Base-by-base conservation (phyloP, 2,329 filamentous ascomycete species). In the Nannizzia gypsea region DNA sequence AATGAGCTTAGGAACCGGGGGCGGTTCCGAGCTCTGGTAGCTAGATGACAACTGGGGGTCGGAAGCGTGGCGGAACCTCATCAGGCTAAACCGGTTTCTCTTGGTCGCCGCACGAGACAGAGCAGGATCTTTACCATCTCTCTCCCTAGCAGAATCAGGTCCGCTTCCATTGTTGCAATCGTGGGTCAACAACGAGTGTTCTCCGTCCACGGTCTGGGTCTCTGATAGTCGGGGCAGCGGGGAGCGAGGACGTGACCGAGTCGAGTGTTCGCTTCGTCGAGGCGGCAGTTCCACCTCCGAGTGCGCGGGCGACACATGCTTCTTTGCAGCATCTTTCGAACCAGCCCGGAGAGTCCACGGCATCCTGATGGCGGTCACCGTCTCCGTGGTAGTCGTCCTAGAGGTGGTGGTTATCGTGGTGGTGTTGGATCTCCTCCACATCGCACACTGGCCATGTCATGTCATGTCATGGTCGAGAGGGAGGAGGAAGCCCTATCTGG, bases 61-160 rank as follows among this genome's bases (percentile, higher is more conserved):
- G 6, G 91, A 96, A 63, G 90, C 91, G 81, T 96, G 91, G 68
- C 90, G 88, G 72, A 93, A 90, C 69, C 87, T 86, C 75, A 96
- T 78, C 73, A 95, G 73, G 68, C 80, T 84, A 71, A 86, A 84
- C 60, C 82, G 77, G 65, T 80, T 74, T 50, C 71, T 58, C 54
- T 61, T 63, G 26, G 58, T 58, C 36, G 40, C 61, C 40, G 60
- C 56, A 24, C 57, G 61, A 42, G 54, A 26, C 42, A 59, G 15
- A 22, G 46, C 22, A 22, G 56, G 59, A 24, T 60, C 57, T 20
- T 20, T 52, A 22, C 6, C 44, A 13, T 52, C 26, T 6, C 28
- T 52, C 48, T 17, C 48, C 22, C 48, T 5, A 24, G 13, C 22
- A 17, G n/a, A 26, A 54, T 54, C 50, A 8, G 34, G 13, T 20